These are phyloP conservation scores for Ogataea paradorogensis DNA, from an alignment of 805 yeast species.

Conservation along the genomic window DNA sequence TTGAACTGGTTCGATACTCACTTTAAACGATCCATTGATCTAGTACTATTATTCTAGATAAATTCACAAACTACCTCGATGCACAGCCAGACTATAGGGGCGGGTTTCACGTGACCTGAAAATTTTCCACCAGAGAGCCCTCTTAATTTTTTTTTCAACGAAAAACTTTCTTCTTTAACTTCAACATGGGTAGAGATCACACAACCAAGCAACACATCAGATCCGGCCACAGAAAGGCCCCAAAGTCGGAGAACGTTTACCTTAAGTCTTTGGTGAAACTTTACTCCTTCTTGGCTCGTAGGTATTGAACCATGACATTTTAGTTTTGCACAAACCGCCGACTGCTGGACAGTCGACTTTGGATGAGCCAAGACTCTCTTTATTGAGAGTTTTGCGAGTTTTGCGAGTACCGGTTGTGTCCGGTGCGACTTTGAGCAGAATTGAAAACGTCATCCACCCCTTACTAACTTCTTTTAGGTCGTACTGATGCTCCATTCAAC, in stretches of 20 bases:
- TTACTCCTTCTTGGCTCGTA: slow-evolving; percentile 99
- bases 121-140: background rate
- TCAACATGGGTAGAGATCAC: slow-evolving; percentile 95
- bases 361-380: slow-evolving; percentile 8
- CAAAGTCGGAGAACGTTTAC: slow-evolving; percentile 99
- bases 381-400: slow-evolving; percentile 3
- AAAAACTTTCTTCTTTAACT: slow-evolving; percentile 13
- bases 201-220: slow-evolving; percentile 93
- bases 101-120: slow-evolving; percentile 6
- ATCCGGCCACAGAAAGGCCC: slow-evolving; percentile 97
- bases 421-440: slow-evolving; percentile 14
- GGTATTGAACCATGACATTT: slow-evolving; percentile 41
- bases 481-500: slow-evolving; percentile 99
- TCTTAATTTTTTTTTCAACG: slow-evolving; percentile 6
- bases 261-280: slow-evolving; percentile 95
- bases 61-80: background rate
- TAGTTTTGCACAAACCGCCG: slow-evolving; percentile 24
- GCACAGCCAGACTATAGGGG: slow-evolving; percentile 3
- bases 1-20: slow-evolving; percentile 6
- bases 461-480: slow-evolving; percentile 57
- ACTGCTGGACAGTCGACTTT: slow-evolving; percentile 13
- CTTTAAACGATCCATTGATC: slow-evolving; percentile 19
- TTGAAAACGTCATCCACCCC: slow-evolving; percentile 12
- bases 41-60: background rate
- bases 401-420: slow-evolving; percentile 7